Conservation (phyloP, 2,329 filamentous ascomycete species). For the Colletotrichum endophyticum region DNA sequence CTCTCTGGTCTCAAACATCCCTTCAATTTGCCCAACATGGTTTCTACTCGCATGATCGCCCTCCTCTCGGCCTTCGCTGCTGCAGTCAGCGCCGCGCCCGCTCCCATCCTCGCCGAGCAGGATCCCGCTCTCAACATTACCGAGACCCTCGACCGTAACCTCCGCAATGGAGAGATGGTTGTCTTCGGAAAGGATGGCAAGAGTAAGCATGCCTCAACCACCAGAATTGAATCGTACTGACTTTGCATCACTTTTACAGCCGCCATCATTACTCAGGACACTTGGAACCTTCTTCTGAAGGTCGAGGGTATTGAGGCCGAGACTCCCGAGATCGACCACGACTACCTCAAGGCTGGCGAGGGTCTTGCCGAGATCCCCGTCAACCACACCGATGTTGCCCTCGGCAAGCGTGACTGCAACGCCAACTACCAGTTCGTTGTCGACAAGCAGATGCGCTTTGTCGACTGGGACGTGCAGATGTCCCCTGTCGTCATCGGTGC, state of each 20-base stretch:
- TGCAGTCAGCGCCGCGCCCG: not conserved
- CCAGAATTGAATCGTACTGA: not conserved
- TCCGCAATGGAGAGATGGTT: not conserved
- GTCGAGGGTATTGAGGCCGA: not conserved
- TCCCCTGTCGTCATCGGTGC: conserved; percentile 16
- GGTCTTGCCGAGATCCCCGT: not conserved
- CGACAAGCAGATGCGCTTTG: conserved; percentile 9
- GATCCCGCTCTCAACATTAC: not conserved
- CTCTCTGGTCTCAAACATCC: not conserved
- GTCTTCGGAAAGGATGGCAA: not conserved
- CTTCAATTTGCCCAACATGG: not conserved
- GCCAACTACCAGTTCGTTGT: not conserved
- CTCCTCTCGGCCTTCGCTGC: not conserved
- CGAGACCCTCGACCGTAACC: not conserved
- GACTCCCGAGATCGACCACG: not conserved
- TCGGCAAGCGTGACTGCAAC: conserved; percentile 6
- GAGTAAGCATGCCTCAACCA: not conserved
- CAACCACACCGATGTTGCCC: not conserved
- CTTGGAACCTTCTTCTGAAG: not conserved
- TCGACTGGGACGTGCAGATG: conserved; percentile 20
- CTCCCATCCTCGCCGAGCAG: not conserved
- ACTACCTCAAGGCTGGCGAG: not conserved
- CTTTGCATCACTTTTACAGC: not conserved
- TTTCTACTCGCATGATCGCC: not conserved
- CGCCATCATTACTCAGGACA: not conserved